Base-by-base conservation (phyloP, 1,284 basidiomycete genomes). In the Chondrostereum purpureum region DNA sequence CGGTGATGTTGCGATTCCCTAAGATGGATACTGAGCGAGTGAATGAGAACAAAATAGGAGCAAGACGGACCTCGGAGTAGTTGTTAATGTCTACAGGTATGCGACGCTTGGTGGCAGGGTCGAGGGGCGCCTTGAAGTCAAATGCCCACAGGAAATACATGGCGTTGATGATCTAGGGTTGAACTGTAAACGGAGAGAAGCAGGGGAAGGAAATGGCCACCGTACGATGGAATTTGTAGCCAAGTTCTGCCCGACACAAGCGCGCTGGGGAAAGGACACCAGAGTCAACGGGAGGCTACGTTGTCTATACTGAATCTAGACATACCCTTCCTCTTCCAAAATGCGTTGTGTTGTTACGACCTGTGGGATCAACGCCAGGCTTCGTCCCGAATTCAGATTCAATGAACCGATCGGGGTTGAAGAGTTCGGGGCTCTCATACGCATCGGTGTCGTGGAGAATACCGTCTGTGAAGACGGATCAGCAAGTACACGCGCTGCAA, bases 401-500 rank as follows among this genome's bases (percentile, higher is more conserved):
- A 1, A 54, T 22, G 46, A 47, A 55, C 6, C 53, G 52, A 5
- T 50, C 53, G 0, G 54, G 53, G 18, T 43, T 43, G 27, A 55
- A 55, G 14, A 34, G 34, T 18, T 56, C 52, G 8, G 55, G 51
- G 35, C 53, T 47, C 3, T 55, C 53, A 42, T 47, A 56, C 5
- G 49, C 39, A 3, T 53, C 45, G 42, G 35, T 12, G 16, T 52
- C 50, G 27, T 53, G 53, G 20, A 46, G 54, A 16, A 54, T 50
- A 0, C 48, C 54, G 38, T 44, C 54, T 55, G 33, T 20, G 8
- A 31, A 16, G 22, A n/a, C 16, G 12, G 13, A 11, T 24, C 10
- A 6, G 18, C n/a, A 38, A 3, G 4, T 19, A 19, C 8, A 3
- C 20, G 19, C n/a, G 10, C 31, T 11, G n/a, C 35, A 17, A 8